Conservation (phyloP, 2,329 filamentous ascomycete genomes). For the Aureobasidium melanogenum region DNA sequence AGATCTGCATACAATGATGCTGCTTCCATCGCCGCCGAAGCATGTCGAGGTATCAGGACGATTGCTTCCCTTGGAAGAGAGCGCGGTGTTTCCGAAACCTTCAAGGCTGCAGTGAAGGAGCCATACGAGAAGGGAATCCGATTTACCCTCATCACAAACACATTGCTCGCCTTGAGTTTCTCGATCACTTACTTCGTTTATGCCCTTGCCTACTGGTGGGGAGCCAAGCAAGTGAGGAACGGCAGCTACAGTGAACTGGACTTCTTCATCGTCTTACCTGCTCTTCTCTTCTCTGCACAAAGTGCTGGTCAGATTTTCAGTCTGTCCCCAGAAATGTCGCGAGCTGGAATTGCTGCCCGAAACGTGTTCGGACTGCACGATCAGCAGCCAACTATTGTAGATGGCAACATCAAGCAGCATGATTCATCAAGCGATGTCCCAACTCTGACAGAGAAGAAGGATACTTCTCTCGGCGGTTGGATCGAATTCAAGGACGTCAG, state of each 20-base stretch:
- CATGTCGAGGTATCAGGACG: slow-evolving; percentile 57
- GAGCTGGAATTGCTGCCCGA: slow-evolving; percentile 36
- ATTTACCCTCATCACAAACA: slow-evolving; percentile 33
- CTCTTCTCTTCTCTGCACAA: slow-evolving; percentile 39
- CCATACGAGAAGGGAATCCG: slow-evolving; percentile 32
- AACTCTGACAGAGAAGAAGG: background rate
- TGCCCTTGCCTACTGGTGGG: slow-evolving; percentile 43
- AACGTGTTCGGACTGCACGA: slow-evolving; percentile 36
- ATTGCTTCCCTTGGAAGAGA: slow-evolving; percentile 37
- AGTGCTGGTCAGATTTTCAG: slow-evolving; percentile 39
- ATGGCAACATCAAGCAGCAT: background rate
- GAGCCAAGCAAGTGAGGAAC: slow-evolving; percentile 33
- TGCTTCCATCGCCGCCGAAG: slow-evolving; percentile 57
- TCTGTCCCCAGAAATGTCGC: slow-evolving; percentile 36
- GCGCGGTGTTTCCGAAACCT: slow-evolving; percentile 29
- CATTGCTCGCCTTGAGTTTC: slow-evolving; percentile 35
- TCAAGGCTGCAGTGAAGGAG: slow-evolving; percentile 29
- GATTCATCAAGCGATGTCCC: background rate
- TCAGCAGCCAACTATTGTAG: slow-evolving; percentile 31
- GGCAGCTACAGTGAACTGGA: slow-evolving; percentile 32
- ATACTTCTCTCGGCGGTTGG: slow-evolving; percentile 9
- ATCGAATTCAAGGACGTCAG: slow-evolving; percentile 30
- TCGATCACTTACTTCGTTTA: slow-evolving; percentile 41
- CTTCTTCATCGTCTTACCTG: slow-evolving; percentile 39
- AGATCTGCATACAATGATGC: slow-evolving; percentile 56